phyloP scores from a whole-genome alignment of 306 rosid genomes.

The Vicia sativa region DNA sequence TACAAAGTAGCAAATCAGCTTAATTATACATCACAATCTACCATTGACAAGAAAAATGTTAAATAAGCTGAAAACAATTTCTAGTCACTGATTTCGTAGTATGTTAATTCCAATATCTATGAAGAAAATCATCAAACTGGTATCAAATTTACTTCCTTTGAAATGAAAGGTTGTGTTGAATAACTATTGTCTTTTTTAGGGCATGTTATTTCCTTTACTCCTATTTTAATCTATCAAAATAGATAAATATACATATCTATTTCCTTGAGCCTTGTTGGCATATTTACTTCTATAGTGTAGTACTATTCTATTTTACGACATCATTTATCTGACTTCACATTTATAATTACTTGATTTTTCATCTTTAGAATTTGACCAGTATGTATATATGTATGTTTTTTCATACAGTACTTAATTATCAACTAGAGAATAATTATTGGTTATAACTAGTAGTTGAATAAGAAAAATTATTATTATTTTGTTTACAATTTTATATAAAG shows the following conservation, averaged over 20 bases:
- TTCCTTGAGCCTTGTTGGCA: neutral
- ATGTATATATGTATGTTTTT: too few relatives aligned
- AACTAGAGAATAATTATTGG: too few relatives aligned
- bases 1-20: neutral
- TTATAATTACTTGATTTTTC: too few relatives aligned
- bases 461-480: too few relatives aligned
- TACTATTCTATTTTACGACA: too few relatives aligned
- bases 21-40: neutral
- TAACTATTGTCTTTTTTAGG: neutral
- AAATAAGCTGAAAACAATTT: neutral
- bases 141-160: neutral
- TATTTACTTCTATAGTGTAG: conserved; percentile 3
- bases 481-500: too few relatives aligned
- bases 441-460: too few relatives aligned
- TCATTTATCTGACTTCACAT: too few relatives aligned
- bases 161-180: conserved; percentile 2
- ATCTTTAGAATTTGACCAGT: too few relatives aligned
- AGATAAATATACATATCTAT: neutral
- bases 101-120: neutral
- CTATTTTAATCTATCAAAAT: neutral
- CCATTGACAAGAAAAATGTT: neutral
- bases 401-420: too few relatives aligned
- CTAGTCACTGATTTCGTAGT: neutral
- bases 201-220: neutral
- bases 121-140: neutral